Evolutionary conservation across 495 filamentous ascomycete genomes (phyloP).

Genomic region (Aspergillus homomorphus): DNA sequence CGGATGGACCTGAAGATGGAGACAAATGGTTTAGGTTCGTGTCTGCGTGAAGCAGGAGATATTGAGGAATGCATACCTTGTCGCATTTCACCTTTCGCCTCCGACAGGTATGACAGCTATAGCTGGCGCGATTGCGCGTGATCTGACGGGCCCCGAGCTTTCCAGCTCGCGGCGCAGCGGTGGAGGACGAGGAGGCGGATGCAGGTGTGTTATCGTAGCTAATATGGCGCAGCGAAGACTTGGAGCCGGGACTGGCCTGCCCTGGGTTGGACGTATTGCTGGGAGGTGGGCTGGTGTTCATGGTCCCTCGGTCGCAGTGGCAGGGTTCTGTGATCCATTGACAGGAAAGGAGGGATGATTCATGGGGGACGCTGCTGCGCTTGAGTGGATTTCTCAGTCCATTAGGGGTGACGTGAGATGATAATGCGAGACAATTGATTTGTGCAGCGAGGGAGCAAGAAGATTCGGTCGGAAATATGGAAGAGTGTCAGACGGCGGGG

Average conservation of each 20-base stretch:
- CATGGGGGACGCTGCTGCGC: slow-evolving; percentile 11
- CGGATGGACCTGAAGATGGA: slow-evolving; percentile 37
- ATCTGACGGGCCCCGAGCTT: slow-evolving; percentile 40
- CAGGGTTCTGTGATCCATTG: slow-evolving; percentile 22
- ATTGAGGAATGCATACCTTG: slow-evolving; percentile 26
- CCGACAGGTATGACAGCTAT: slow-evolving; percentile 50
- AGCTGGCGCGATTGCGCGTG: slow-evolving; percentile 48
- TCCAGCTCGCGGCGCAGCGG: slow-evolving; percentile 7
- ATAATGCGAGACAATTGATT: neutral
- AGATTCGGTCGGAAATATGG: neutral
- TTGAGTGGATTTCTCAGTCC: neutral
- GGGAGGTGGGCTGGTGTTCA: slow-evolving; percentile 19
- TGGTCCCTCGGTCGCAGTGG: slow-evolving; percentile 23
- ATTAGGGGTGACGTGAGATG: slow-evolving; percentile 1
- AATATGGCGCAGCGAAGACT: slow-evolving; percentile 9
- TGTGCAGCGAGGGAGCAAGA: neutral
- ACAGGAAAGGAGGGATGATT: slow-evolving; percentile 9
- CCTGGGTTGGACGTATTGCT: slow-evolving; percentile 14
- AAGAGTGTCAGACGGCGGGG: neutral
- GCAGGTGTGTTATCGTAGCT: slow-evolving; percentile 3
- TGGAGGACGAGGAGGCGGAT: slow-evolving; percentile 7
- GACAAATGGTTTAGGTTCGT: neutral
- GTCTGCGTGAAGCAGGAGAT: neutral
- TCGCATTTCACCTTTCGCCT: slow-evolving; percentile 48
- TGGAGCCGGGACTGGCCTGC: slow-evolving; percentile 11